phyloP scores from a whole-genome alignment of 1,284 basidiomycete genomes.

The Fomes fomentarius region DNA sequence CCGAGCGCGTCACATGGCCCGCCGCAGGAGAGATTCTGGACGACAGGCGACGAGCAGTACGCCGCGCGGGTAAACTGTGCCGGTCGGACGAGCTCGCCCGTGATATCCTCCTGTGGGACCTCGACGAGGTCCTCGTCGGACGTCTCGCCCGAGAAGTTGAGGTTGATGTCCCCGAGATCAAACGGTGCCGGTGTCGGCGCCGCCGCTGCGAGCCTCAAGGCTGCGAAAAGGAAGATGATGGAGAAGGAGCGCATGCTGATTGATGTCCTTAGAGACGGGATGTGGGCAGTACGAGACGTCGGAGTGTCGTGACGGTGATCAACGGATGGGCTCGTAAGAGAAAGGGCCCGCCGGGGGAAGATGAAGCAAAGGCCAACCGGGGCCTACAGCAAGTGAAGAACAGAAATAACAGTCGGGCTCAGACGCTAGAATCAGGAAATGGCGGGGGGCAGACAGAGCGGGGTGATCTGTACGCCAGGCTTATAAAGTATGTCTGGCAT shows the following conservation, averaged over 20 bases:
- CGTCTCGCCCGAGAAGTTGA: slow-evolving; percentile 15
- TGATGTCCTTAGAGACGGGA: neutral
- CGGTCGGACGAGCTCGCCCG: slow-evolving; percentile 38
- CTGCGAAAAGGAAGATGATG: neutral
- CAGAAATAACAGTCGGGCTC: neutral
- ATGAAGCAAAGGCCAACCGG: slow-evolving; percentile 6
- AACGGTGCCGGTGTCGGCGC: slow-evolving; percentile 1
- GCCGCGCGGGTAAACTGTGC: slow-evolving; percentile 44
- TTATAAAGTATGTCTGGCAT: neutral
- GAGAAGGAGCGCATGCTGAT: slow-evolving; percentile 4
- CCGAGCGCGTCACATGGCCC: slow-evolving; percentile 45
- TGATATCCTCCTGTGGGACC: slow-evolving; percentile 29
- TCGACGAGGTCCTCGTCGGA: slow-evolving; percentile 16
- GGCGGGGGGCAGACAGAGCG: neutral
- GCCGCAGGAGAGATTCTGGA: slow-evolving; percentile 42
- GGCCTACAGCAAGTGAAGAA: neutral
- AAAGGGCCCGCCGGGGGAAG: slow-evolving; percentile 9
- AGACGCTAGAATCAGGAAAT: neutral
- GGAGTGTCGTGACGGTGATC: neutral
- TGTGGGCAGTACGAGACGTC: neutral
- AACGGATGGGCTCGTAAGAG: neutral
- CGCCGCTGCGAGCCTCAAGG: neutral
- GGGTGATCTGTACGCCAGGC: neutral
- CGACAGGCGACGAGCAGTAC: slow-evolving; percentile 40
- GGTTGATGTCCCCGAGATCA: slow-evolving; percentile 14